phyloP scores from a whole-genome alignment of 805 yeast species.

The Wickerhamomyces mucosus region DNA sequence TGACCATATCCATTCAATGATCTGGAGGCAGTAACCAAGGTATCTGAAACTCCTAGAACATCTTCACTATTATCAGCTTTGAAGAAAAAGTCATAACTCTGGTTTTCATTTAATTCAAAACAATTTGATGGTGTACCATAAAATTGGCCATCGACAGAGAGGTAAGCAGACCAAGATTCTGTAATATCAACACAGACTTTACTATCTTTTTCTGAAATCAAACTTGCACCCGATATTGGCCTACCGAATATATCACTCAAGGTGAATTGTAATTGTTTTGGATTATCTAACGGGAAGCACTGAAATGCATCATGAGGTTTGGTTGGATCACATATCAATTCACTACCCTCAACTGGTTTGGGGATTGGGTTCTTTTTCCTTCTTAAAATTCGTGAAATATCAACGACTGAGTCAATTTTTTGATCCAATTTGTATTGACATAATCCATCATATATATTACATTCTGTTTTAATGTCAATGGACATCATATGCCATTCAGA shows the following conservation, averaged over 20 bases:
- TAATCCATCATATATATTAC: slow-evolving; percentile 31
- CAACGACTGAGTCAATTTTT: slow-evolving; percentile 60
- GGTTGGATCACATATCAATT: slow-evolving; percentile 62
- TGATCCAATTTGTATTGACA: slow-evolving; percentile 54
- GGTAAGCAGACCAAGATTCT: slow-evolving; percentile 37
- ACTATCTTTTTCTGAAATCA: slow-evolving; percentile 37
- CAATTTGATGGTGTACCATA: slow-evolving; percentile 27
- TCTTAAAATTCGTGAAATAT: slow-evolving; percentile 58
- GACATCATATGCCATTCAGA: slow-evolving; percentile 93
- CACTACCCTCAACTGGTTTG: slow-evolving; percentile 60
- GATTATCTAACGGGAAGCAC: slow-evolving; percentile 71
- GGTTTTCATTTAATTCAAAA: slow-evolving; percentile 23
- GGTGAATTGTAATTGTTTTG: slow-evolving; percentile 35
- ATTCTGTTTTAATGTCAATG: slow-evolving; percentile 59
- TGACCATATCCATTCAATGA: slow-evolving; percentile 89
- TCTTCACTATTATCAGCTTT: slow-evolving; percentile 35
- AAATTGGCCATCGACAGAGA: slow-evolving; percentile 20
- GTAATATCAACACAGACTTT: slow-evolving; percentile 35
- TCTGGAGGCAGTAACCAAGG: slow-evolving; percentile 69
- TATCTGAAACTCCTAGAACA: slow-evolving; percentile 30
- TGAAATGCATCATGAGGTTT: slow-evolving; percentile 53
- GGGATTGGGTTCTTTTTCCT: slow-evolving; percentile 62
- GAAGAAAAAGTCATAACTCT: slow-evolving; percentile 21
- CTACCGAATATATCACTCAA: slow-evolving; percentile 66
- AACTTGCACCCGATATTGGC: slow-evolving; percentile 51